Evolutionary conservation across 345 rosid genomes (phyloP).

Genomic region (Erucastrum elatum): DNA sequence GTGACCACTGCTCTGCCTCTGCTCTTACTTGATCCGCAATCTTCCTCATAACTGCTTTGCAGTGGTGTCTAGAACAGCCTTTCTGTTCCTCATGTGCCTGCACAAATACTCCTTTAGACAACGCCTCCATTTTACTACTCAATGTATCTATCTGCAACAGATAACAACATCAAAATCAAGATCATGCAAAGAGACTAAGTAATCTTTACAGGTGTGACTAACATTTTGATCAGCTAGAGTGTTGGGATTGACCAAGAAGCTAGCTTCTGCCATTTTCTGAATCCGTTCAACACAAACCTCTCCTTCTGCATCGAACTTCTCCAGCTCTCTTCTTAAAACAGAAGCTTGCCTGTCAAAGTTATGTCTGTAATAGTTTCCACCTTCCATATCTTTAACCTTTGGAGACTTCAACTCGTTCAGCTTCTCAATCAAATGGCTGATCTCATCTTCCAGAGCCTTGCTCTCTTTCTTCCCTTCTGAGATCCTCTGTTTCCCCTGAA

Average conservation of each 20-base stretch:
- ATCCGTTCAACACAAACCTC: slow-evolving; percentile 54
- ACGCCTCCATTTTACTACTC: slow-evolving; percentile 72
- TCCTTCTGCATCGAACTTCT: slow-evolving; percentile 53
- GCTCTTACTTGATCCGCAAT: slow-evolving; percentile 77
- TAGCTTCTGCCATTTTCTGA: slow-evolving; percentile 73
- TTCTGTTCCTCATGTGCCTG: slow-evolving; percentile 40
- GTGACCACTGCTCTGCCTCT: slow-evolving; percentile 99
- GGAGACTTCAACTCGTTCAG: slow-evolving; percentile 64
- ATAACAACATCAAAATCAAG: slow-evolving; percentile 9
- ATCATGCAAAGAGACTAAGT: neutral
- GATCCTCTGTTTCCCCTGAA: slow-evolving; percentile 67
- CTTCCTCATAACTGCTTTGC: slow-evolving; percentile 67
- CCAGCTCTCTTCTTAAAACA: slow-evolving; percentile 53
- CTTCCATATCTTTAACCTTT: slow-evolving; percentile 42
- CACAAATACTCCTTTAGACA: slow-evolving; percentile 50
- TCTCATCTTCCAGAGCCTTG: slow-evolving; percentile 60
- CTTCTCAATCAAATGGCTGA: slow-evolving; percentile 55
- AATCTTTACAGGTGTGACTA: slow-evolving; percentile 28
- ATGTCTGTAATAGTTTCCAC: slow-evolving; percentile 40
- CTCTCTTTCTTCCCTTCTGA: slow-evolving; percentile 54
- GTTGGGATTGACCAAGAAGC: slow-evolving; percentile 50
- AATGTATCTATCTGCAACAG: slow-evolving; percentile 67
- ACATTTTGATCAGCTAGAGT: slow-evolving; percentile 32
- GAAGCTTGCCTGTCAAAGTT: slow-evolving; percentile 64
- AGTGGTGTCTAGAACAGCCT: slow-evolving; percentile 68